Percentiles rank a stretch among this genome's conserved stretches.
phyloP scores from a whole-genome alignment of 208 protist genomes.

The Leishmania lainsoni region DNA sequence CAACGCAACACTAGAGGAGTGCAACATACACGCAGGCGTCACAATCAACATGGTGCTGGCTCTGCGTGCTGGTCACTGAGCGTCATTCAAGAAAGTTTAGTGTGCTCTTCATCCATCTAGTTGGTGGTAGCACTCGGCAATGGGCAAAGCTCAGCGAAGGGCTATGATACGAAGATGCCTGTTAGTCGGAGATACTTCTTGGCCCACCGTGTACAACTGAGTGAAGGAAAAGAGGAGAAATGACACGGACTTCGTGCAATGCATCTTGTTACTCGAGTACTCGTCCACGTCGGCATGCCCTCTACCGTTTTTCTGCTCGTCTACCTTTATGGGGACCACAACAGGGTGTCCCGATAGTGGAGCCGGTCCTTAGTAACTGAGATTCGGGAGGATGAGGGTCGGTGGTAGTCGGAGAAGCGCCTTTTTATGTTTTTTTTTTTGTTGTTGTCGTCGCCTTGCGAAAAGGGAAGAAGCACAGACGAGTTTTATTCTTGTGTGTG shows the following conservation, averaged over 20 bases:
- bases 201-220: background rate
- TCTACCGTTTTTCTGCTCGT: background rate
- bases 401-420: background rate
- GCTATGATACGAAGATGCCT: background rate
- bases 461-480: background rate
- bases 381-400: too few relatives aligned
- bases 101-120: background rate
- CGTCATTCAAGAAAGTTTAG: background rate
- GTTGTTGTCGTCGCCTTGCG: too few relatives aligned
- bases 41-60: constrained; percentile 82
- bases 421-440: background rate
- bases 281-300: background rate
- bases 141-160: background rate
- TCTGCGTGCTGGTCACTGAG: constrained; percentile 52
- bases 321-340: background rate
- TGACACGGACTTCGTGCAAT: background rate
- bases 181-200: background rate
- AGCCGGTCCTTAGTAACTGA: too few relatives aligned
- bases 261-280: background rate
- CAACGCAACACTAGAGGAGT: constrained; percentile 58
- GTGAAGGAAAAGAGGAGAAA: background rate
- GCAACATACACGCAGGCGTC: constrained; percentile 64
- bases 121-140: background rate
- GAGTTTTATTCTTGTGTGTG: background rate
- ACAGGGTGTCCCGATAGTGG: background rate